Conservation (phyloP, 495 filamentous ascomycete species). For the Penicillium macrosclerotiorum region DNA sequence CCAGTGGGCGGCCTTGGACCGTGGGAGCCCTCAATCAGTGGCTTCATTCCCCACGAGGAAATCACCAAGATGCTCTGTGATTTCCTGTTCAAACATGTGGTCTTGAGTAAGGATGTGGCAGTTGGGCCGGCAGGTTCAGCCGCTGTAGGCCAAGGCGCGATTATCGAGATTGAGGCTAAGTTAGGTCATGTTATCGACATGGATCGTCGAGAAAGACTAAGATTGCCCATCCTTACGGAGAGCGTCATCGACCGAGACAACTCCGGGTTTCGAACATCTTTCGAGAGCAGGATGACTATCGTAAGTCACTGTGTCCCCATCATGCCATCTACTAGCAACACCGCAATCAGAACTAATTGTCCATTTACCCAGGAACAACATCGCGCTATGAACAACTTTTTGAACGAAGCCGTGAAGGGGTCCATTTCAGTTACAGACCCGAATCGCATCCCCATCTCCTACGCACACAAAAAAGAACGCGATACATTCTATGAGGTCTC, state of each 20-base stretch:
- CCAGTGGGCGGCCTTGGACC: conserved; percentile 47
- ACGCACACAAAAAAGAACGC: conserved; percentile 74
- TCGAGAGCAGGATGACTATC: conserved; percentile 82
- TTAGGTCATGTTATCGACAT: conserved; percentile 76
- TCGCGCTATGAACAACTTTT: conserved; percentile 68
- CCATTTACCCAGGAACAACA: conserved; percentile 63
- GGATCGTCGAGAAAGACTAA: conserved; percentile 63
- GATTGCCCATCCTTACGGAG: conserved; percentile 62
- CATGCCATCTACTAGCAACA: too few relatives aligned
- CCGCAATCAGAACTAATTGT: conserved; percentile 1
- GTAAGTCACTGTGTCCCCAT: conserved; percentile 48
- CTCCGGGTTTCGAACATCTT: conserved; percentile 50
- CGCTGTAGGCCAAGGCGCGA: conserved; percentile 56
- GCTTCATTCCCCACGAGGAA: conserved; percentile 62
- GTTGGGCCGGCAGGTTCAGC: conserved; percentile 44
- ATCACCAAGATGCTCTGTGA: conserved; percentile 67
- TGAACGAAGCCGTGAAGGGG: conserved; percentile 65
- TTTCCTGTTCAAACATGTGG: conserved; percentile 69
- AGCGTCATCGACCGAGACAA: conserved; percentile 57
- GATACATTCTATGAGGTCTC: conserved; percentile 83
- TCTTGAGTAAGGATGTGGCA: conserved; percentile 54
- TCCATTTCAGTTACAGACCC: conserved; percentile 37
- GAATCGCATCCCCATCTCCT: conserved; percentile 67
- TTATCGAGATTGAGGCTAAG: conserved; percentile 91
- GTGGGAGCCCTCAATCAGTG: conserved; percentile 75